A percentile compares a stretch with the other conserved stretches of the same genome.
phyloP scores from a whole-genome alignment of 2,329 filamentous ascomycete genomes.

The Microdochium trichocladiopsis region DNA sequence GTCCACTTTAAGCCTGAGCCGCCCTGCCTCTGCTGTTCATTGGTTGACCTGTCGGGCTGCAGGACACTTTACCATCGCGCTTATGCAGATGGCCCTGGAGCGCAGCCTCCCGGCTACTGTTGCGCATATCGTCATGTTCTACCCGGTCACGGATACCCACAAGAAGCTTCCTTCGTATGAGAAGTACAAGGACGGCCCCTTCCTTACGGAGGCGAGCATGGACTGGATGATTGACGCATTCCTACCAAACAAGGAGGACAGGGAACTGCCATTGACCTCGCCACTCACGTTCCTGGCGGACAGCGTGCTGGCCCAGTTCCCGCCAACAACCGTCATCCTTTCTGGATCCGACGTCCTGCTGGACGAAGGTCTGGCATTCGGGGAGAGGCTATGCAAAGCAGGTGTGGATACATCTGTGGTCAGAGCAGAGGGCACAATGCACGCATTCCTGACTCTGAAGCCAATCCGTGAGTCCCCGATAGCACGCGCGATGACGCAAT shows the following conservation, averaged over 20 bases:
- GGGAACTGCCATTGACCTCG: not conserved
- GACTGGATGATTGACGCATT: not conserved
- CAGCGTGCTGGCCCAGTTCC: not conserved
- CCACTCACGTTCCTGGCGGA: not conserved
- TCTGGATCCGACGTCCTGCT: not conserved
- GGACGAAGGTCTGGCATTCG: not conserved
- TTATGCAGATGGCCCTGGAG: not conserved
- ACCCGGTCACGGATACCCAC: not conserved
- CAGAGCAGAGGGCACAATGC: not conserved
- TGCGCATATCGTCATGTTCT: not conserved
- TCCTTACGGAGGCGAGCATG: not conserved
- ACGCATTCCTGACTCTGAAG: not conserved
- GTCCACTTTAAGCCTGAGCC: not conserved
- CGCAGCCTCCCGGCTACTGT: not conserved
- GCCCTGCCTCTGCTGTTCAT: not conserved
- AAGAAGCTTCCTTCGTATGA: not conserved
- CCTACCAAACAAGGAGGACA: not conserved
- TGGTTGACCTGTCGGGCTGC: not conserved
- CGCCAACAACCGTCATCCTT: not conserved
- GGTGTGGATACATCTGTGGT: not conserved
- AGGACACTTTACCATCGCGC: not conserved
- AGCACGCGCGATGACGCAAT: not conserved
- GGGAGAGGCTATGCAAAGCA: not conserved
- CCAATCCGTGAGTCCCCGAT: not conserved
- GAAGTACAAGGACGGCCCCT: not conserved